phyloP scores from a whole-genome alignment of 1,284 basidiomycete genomes.

The Cryptococcus sp. region DNA sequence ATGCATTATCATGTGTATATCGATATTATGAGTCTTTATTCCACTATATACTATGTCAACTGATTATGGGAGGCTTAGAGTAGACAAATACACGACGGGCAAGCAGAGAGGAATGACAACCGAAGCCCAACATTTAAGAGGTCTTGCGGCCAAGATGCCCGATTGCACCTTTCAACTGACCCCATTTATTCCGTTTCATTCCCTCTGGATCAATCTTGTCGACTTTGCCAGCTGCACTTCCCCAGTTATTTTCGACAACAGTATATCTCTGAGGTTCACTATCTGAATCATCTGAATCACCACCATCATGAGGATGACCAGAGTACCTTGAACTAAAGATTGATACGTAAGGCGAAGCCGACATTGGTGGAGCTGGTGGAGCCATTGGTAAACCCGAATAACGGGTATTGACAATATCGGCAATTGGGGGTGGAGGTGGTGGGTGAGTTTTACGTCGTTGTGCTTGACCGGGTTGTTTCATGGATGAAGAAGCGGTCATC shows the following conservation, averaged over 20 bases:
- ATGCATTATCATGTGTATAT: no score
- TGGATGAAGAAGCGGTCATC: not conserved
- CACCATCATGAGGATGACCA: constrained; percentile 23
- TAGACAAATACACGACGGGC: no score
- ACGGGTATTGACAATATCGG: constrained; percentile 21
- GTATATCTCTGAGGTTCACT: constrained; percentile 18
- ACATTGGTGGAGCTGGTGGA: not conserved
- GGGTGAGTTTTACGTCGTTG: not conserved
- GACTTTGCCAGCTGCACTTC: constrained; percentile 21
- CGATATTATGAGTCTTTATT: no score
- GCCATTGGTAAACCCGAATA: constrained; percentile 12
- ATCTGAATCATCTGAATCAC: constrained; percentile 34
- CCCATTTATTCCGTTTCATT: constrained; percentile 10
- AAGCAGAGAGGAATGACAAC: no score
- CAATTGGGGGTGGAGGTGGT: constrained; percentile 18
- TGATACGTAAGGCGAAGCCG: constrained; percentile 22
- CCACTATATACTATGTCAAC: no score
- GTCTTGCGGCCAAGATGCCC: not conserved
- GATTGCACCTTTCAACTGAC: constrained; percentile 2
- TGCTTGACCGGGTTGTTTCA: not conserved
- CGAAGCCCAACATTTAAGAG: not conserved
- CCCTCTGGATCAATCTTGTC: constrained; percentile 1
- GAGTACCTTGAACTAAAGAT: constrained; percentile 26
- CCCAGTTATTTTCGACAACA: constrained; percentile 37
- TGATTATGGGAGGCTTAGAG: no score